Evolutionary conservation across 495 filamentous ascomycete species (phyloP).

Genomic region (Penicillium canescens): DNA sequence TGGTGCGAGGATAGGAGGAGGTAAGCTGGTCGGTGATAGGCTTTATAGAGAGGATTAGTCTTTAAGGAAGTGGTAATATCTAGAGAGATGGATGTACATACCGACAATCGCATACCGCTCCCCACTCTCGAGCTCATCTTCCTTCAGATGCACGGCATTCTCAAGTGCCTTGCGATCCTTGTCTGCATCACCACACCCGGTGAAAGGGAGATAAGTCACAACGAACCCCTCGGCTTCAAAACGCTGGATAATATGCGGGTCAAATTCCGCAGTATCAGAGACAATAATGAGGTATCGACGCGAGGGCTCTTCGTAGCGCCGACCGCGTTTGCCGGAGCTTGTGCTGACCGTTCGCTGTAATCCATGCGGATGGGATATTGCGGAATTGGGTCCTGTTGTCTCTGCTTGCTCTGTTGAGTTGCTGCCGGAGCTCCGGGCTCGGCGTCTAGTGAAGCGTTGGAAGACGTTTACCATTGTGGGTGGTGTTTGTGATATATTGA

Average conservation of each 20-base stretch:
- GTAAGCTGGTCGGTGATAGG: conserved; percentile 59
- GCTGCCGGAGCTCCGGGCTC: conserved; percentile 15
- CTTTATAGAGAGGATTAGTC: conserved; percentile 18
- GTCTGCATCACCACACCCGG: conserved; percentile 40
- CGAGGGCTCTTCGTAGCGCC: conserved; percentile 13
- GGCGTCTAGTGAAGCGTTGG: conserved; percentile 16
- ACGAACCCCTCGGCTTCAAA: conserved; percentile 67
- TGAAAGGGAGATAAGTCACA: conserved; percentile 60
- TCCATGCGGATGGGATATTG: conserved; percentile 9
- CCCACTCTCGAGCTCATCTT: conserved; percentile 44
- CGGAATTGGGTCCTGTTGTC: not conserved
- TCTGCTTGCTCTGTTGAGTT: not conserved
- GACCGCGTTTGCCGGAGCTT: conserved; percentile 14
- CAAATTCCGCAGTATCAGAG: conserved; percentile 59
- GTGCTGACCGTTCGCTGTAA: conserved; percentile 13
- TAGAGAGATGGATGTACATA: conserved; percentile 8
- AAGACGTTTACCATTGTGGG: conserved; percentile 28
- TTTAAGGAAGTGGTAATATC: too few relatives aligned
- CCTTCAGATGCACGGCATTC: conserved; percentile 47
- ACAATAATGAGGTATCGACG: conserved; percentile 55
- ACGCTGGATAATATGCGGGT: conserved; percentile 49
- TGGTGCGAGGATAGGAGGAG: conserved; percentile 53
- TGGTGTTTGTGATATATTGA: not conserved
- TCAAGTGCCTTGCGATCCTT: conserved; percentile 35
- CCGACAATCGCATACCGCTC: conserved; percentile 50